Percentiles rank a stretch among this genome's conserved stretches.
Conservation (phyloP, 176 grass and related monocot species). For the Calamus simplicifolius region DNA sequence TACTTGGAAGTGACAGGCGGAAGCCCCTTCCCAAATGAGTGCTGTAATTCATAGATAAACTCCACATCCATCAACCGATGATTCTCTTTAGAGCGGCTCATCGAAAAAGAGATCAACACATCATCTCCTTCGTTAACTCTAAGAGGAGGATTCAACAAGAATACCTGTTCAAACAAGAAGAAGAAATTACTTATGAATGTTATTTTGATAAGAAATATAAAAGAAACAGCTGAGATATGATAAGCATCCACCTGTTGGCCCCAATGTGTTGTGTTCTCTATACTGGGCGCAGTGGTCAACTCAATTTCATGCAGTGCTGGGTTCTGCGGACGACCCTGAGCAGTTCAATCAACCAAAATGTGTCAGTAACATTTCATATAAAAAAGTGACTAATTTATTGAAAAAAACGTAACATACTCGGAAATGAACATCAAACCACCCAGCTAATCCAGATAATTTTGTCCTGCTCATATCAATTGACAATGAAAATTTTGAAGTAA, state of each 20-base stretch:
- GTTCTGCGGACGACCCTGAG: conserved; percentile 60
- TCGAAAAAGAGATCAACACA: conserved; percentile 63
- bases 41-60: conserved; percentile 64
- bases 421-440: conserved; percentile 99
- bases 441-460: conserved; percentile 70
- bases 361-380: not conserved
- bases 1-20: conserved; percentile 53
- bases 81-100: conserved; percentile 89
- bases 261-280: conserved; percentile 72
- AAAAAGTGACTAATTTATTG: too few species aligned
- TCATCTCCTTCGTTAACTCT: conserved; percentile 68
- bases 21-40: conserved; percentile 56
- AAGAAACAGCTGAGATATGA: not conserved
- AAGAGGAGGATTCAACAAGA: conserved; percentile 62
- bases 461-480: conserved; percentile 53
- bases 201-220: not conserved
- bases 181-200: too few species aligned
- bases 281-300: conserved; percentile 78
- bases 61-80: conserved; percentile 92
- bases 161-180: conserved; percentile 37
- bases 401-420: conserved; percentile 31
- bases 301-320: conserved; percentile 61
- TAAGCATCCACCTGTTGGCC: conserved; percentile 77
- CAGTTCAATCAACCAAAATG: conserved; percentile 6
- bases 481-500: conserved; percentile 45